Percentiles rank a stretch among this genome's conserved stretches.
Conservation (phyloP, 768 basidiomycete genomes). For the Chalciporus chontae region DNA sequence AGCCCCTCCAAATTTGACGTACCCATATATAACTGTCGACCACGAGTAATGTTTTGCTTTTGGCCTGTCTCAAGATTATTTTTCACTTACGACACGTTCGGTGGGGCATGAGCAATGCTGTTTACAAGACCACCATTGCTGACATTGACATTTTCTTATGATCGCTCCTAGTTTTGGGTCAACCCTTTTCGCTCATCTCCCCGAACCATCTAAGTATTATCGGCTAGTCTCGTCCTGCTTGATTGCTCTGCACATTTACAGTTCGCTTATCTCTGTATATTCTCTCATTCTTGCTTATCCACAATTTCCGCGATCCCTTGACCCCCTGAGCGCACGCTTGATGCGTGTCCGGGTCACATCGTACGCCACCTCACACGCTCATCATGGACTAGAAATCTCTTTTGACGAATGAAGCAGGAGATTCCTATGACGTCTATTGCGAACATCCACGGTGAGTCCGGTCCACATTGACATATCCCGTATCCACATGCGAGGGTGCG, state of each 20-base stretch:
- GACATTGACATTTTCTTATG: no score
- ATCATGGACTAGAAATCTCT: not conserved
- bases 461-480: slow-evolving; percentile 4
- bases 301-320: slow-evolving; percentile 10
- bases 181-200: slow-evolving; percentile 5
- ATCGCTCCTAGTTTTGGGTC: slow-evolving; percentile 7
- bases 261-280: slow-evolving; percentile 15
- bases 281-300: slow-evolving; percentile 11
- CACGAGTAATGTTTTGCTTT: slow-evolving; percentile 29
- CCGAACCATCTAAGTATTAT: slow-evolving; percentile 7
- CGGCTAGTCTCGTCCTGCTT: slow-evolving; percentile 15
- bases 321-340: slow-evolving; percentile 17
- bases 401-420: no score
- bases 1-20: slow-evolving; percentile 42
- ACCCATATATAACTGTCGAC: slow-evolving; percentile 56
- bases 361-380: slow-evolving; percentile 12
- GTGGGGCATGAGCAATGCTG: slow-evolving; percentile 1
- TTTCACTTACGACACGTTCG: slow-evolving; percentile 12
- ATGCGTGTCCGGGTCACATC: slow-evolving; percentile 18
- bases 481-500: not conserved
- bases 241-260: slow-evolving; percentile 18
- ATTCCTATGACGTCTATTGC: not conserved
- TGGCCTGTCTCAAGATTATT: slow-evolving; percentile 14
- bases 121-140: slow-evolving; percentile 8
- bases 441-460: not conserved